Evolutionary conservation across 371 early-diverging fungal species (phyloP).

Genomic region (Funneliformis caledonium): DNA sequence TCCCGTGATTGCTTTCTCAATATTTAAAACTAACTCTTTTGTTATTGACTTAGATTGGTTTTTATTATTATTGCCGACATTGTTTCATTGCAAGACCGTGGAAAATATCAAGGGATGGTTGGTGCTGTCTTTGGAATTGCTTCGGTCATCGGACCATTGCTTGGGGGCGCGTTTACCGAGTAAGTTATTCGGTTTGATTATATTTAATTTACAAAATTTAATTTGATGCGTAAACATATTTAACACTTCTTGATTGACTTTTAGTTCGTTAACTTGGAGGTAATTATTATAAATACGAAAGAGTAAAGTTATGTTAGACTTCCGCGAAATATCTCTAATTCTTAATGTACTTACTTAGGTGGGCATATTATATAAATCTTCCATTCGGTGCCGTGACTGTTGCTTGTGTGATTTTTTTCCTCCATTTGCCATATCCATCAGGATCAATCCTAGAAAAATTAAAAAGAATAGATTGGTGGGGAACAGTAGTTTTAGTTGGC

Average conservation of each 20-base stretch:
- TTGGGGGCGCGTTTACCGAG: constrained; percentile 58
- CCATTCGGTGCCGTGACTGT: constrained; percentile 44
- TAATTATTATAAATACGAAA: background rate
- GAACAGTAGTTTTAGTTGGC: constrained; percentile 43
- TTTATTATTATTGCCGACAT: constrained; percentile 64
- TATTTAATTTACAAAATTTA: background rate
- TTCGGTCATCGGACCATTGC: constrained; percentile 53
- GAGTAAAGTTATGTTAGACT: background rate
- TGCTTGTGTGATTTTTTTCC: constrained; percentile 43
- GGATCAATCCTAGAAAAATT: constrained; percentile 46
- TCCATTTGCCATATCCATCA: constrained; percentile 45
- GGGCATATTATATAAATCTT: constrained; percentile 57
- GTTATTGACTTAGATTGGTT: constrained; percentile 43
- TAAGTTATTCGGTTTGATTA: constrained; percentile 45
- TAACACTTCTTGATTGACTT: background rate
- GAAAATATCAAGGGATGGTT: constrained; percentile 62
- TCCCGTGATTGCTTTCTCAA: too few species aligned
- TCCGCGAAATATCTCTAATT: background rate
- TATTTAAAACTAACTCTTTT: background rate
- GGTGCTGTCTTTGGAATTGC: constrained; percentile 54
- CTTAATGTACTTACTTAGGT: background rate
- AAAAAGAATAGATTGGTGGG: constrained; percentile 45
- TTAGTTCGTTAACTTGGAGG: background rate
- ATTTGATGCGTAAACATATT: background rate
- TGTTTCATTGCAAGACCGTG: constrained; percentile 58